These are phyloP conservation scores for Tanacetum coccineum DNA, from an alignment of 129 eudicot species.

Conservation along the genomic window DNA sequence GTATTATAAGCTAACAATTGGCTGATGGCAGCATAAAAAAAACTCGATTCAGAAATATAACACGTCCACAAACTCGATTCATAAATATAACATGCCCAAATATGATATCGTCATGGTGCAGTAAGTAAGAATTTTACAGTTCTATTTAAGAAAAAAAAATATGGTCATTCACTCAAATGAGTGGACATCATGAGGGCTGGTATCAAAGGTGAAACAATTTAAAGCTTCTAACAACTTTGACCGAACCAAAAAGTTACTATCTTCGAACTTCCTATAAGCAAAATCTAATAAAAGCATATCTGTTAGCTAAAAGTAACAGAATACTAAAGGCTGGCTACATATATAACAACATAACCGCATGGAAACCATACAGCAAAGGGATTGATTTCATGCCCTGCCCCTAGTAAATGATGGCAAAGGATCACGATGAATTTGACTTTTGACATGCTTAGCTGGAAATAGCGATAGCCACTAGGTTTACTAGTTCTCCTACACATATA, in stretches of 20 bases:
- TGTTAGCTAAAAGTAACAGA: not conserved
- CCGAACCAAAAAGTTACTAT: conserved; percentile 5
- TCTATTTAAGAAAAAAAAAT: not conserved
- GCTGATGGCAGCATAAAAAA: not conserved
- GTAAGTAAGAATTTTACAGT: not conserved
- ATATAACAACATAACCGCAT: not conserved
- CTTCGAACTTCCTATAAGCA: too few relatives aligned
- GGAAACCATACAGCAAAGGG: not conserved
- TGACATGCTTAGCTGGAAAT: too few relatives aligned
- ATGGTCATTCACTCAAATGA: not conserved
- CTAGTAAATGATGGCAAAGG: not conserved
- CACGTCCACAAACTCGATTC: too few relatives aligned
- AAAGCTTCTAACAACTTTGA: conserved; percentile 12
- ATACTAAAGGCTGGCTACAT: conserved; percentile 13
- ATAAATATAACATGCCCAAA: not conserved
- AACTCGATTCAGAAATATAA: conserved; percentile 3
- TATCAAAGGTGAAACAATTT: conserved; percentile 4
- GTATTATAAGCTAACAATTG: conserved; percentile 15
- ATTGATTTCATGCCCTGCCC: not conserved
- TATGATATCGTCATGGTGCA: conserved; percentile 1
- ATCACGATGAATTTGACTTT: too few relatives aligned
- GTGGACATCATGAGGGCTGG: conserved; percentile 12
- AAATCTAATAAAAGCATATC: conserved; percentile 5
- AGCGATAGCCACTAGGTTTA: too few relatives aligned
- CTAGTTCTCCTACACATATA: too few relatives aligned